Evolutionary conservation across 495 filamentous ascomycete genomes (phyloP).

Genomic region (Aspergillus diversus): DNA sequence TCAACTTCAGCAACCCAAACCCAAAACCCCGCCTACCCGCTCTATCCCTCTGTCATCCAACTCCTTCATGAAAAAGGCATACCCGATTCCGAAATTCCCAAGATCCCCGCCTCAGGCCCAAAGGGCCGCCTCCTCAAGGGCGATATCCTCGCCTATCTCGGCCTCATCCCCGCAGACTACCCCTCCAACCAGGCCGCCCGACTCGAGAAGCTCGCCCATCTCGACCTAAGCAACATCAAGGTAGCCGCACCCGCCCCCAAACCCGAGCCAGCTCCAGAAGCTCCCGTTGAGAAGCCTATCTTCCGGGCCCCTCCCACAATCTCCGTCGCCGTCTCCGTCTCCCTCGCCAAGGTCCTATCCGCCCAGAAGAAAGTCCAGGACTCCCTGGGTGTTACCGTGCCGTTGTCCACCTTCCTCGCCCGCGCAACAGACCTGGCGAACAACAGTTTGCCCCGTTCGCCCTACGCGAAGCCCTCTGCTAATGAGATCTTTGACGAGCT

Average conservation of each 20-base stretch:
- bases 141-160: constrained; percentile 90
- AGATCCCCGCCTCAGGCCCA: constrained; percentile 86
- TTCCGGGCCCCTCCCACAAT: constrained; percentile 37
- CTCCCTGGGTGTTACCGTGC: constrained; percentile 74
- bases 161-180: constrained; percentile 68
- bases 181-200: constrained; percentile 68
- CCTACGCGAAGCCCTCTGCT: constrained; percentile 61
- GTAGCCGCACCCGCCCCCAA: constrained; percentile 65
- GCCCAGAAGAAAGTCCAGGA: constrained; percentile 79
- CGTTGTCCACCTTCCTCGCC: constrained; percentile 83
- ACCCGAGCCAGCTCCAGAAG: constrained; percentile 42
- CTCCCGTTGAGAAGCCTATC: constrained; percentile 42
- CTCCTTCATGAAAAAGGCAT: constrained; percentile 79
- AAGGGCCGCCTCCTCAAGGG: constrained; percentile 91
- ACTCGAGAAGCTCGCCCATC: constrained; percentile 74
- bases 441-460: constrained; percentile 72
- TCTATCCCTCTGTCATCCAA: constrained; percentile 83
- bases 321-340: constrained; percentile 67
- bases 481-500: constrained; percentile 90
- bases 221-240: constrained; percentile 96
- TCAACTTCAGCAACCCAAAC: constrained; percentile 47
- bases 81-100: constrained; percentile 67
- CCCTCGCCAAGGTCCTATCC: constrained; percentile 73
- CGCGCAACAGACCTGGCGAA: constrained; percentile 86
- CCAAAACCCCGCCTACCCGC: constrained; percentile 74